Base-by-base conservation (phyloP, 73 alveolate species). In the Blepharisma stoltei region DNA sequence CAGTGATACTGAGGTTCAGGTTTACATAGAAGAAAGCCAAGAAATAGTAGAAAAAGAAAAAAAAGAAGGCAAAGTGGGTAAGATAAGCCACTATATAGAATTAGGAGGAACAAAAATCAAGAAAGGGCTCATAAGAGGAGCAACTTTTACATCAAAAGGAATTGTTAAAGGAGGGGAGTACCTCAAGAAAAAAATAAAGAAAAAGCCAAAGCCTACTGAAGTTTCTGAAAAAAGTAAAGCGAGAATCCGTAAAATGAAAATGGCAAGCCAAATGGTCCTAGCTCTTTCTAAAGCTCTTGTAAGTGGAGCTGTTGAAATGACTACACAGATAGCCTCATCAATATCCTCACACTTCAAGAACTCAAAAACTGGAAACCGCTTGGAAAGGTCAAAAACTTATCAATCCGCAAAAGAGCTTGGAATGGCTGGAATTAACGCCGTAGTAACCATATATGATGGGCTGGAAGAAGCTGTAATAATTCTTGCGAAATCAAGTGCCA, bases 291-390 rank as follows among this genome's bases (percentile, higher is more conserved):
- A 60, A 60, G 73, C 73, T 8, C 18, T 60, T 25, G 73, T 60
- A 9, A 25, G n/a, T 60, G 73, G 73, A 60, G 73, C 73, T 60
- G 73, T 60, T 5, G 73, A n/a, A 18, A 60, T 38, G 46, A 60
- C 48, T 25, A 60, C 14, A 25, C 46, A 60, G 23, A 25, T 60
- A 14, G 73, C 46, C 0, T 14, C 14, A 25, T 60, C 46, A 38
- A 38, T 60, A 8, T 14, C 73, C 14, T 14, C 37, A 25, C 38
- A 25, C 18, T 60, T 60, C 23, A 38, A 60, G 23, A 11, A 5
- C 4, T 18, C 48, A 18, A 14, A 60, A 25, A 60, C 73, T 60
- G 14, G 46, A 14, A n/a, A 25, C 46, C 18, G 23, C 14, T 4
- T 60, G 46, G 73, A 60, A 60, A 60, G 45, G 45, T 18, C 37